Evolutionary conservation across 495 filamentous ascomycete genomes (phyloP), one percentile per base, ranked within the genome.

Genomic region (Collariella sp.): DNA sequence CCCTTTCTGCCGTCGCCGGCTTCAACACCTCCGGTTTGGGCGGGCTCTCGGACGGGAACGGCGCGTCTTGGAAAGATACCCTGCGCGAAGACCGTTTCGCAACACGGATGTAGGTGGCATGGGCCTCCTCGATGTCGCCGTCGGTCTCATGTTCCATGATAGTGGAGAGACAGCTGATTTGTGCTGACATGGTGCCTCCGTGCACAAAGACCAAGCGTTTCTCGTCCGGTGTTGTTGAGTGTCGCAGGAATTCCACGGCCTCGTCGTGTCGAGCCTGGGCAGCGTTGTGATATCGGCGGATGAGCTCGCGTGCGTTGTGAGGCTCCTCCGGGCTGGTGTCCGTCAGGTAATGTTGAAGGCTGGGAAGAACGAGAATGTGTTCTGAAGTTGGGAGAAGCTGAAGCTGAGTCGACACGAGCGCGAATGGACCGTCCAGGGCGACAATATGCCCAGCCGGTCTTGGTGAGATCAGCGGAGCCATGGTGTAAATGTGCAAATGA

Each of bases 131-230:
- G 16, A 71, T 48, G 52, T 78, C 67, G 3, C 68, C 72, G 20
- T 66, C 62, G 2, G 73, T 73, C 18, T 74, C 39, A 43, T 72
- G 59, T 50, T 71, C 55, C 58, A 63, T 69, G 45, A 80, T 77
- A 24, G 64, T 60, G 7, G 60, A 48, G 9, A 80, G 63, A 50
- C 76, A 79, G 22, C 63, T 58, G 26, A 68, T 54, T 40, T 72
- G 68, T 1, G 76, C 76, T 40, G 71, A 64, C 13, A 72, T 67
- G 9, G 72, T 75, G 5, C 78, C 76, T 9, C 77, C 78, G 59
- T 79, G 69, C 53, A 74, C 65, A 51, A 80, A 78, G 10, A 79
- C 74, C 1, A 79, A 56, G 33, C 72, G 72, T 47, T 69, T 74
- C 24, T 72, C 67, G 38, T 61, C 58, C 15, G 63, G 55, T 7